Conservation (phyloP, 306 rosid genomes). For the Corylus heterophylla region DNA sequence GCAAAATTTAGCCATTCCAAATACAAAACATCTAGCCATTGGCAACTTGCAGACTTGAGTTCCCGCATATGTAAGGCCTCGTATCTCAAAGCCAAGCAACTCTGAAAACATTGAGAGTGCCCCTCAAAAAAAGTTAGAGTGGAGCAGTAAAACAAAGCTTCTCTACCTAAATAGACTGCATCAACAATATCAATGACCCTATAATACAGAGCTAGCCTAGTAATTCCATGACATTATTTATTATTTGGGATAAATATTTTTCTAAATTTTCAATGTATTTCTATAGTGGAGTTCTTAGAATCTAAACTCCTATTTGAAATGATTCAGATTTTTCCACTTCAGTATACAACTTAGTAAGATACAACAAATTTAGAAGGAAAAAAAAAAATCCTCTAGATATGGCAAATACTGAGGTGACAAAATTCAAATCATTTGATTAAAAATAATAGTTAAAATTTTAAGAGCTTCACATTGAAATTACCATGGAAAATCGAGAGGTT, state of each 20-base stretch:
- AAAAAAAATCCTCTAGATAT: no score
- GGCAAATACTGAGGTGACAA: no score
- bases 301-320: neutral
- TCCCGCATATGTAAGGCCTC: conserved; percentile 78
- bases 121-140: neutral
- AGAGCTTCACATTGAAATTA: no score
- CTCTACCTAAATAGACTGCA: neutral
- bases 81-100: conserved; percentile 86
- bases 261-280: neutral
- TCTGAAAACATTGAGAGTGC: conserved; percentile 38
- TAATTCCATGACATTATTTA: neutral
- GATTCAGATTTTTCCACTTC: neutral
- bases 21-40: conserved; percentile 58
- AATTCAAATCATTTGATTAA: no score
- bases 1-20: conserved; percentile 70
- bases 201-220: neutral
- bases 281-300: neutral
- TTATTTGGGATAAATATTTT: neutral
- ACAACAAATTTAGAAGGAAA: no score
- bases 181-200: neutral
- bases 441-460: no score
- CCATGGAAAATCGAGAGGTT: no score
- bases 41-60: conserved; percentile 43
- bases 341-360: neutral
- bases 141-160: neutral